Evolutionary conservation across 805 yeast genomes (phyloP), one percentile per base, ranked within the genome.

Genomic region (Monosporozyma unispora): DNA sequence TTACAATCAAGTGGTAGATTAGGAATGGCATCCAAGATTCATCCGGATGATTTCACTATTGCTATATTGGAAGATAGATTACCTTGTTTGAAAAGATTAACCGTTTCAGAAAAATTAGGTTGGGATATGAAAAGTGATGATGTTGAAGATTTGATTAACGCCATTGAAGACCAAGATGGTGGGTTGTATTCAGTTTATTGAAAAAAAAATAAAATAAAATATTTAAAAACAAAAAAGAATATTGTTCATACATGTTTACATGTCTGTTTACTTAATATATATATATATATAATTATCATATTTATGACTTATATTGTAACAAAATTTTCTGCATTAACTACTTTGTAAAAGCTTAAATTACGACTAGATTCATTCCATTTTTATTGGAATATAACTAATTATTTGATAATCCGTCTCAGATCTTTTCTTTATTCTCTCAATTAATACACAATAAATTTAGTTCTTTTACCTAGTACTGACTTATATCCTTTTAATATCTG

Each of bases 41-140:
- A 87, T 58, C 96, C 98, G 0, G 84, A 87, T 57, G 97, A 91
- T 64, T 70, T 93, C 50, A 86, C 93, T 0, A 75, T 89, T 44
- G 96, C 97, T 0, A 68, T 90, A 19, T 75, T 79, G 61, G 96
- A 90, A 52, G 82, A 79, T 9, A 70, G 95, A 57, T 66, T 93
- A 16, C 96, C 96, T 0, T 55, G 70, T 38, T 70, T 93, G 61
- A 74, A 75, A 52, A 76, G 76, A 45, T 71, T 93, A 2, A 72
- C 83, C 41, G 75, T 89, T 41, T 82, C 93, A 21, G 78, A 84
- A 16, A 81, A 82, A 63, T 68, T 93, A 35, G 96, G 96, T 8
- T 93, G 99, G 99, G 80, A 84, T 59, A 76, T 82, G 47, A 70
- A 72, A 23, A 73, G 81, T 55, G 79, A 76, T 41, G 81, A 80